phyloP scores from a whole-genome alignment of 202 grass and related monocot genomes.

The Panicum hallii region DNA sequence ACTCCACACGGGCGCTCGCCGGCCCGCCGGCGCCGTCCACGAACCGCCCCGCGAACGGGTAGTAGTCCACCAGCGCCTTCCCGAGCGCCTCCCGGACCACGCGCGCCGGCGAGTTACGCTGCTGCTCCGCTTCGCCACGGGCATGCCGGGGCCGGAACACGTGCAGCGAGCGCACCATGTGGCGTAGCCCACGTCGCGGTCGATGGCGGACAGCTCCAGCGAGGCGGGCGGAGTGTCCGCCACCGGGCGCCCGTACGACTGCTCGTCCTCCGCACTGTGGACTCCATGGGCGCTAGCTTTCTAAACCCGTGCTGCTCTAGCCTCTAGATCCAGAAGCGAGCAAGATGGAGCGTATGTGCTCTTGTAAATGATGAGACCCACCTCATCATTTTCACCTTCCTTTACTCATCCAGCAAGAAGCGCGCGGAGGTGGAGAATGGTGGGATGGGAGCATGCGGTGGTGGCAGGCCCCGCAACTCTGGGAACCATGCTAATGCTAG shows the following conservation, averaged over 20 bases:
- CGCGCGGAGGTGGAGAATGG: too few species aligned
- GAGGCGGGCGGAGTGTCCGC: constrained; percentile 44
- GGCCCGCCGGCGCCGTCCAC: constrained; percentile 17
- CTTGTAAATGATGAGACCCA: too few species aligned
- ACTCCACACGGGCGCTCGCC: constrained; percentile 42
- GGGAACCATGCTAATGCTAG: too few species aligned
- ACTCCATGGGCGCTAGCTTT: constrained; percentile 23
- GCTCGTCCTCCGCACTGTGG: constrained; percentile 45
- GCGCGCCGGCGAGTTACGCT: not conserved
- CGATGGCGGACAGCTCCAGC: constrained; percentile 57
- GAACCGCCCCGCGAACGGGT: constrained; percentile 58
- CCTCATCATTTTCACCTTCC: too few species aligned
- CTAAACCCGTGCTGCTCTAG: too few species aligned
- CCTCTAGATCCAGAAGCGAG: too few species aligned
- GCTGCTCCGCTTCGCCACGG: too few species aligned
- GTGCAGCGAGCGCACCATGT: constrained; percentile 67
- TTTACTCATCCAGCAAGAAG: too few species aligned
- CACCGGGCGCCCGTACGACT: constrained; percentile 41
- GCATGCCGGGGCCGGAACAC: constrained; percentile 35
- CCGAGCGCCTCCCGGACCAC: constrained; percentile 46
- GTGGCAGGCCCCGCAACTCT: too few species aligned
- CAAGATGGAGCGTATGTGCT: too few species aligned
- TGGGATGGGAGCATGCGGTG: too few species aligned
- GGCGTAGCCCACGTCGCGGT: constrained; percentile 61
- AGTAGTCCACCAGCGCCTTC: constrained; percentile 58